These are phyloP conservation scores for Ganoderma lucidum DNA, from an alignment of 1,284 basidiomycete genomes.

Conservation along the genomic window DNA sequence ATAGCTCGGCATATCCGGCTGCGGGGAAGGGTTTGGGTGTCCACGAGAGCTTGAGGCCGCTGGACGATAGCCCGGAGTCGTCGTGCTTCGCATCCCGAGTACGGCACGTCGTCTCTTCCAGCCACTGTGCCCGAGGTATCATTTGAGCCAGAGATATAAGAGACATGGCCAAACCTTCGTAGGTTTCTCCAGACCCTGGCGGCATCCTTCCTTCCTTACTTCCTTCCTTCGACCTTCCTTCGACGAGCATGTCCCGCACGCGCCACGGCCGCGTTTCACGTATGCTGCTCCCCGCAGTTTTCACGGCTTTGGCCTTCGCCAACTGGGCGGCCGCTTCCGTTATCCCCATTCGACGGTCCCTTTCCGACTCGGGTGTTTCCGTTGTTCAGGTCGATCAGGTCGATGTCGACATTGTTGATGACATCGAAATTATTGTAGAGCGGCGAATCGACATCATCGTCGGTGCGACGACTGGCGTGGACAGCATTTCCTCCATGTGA, in stretches of 20 bases:
- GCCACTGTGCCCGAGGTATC: not conserved
- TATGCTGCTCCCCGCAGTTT: slow-evolving; percentile 20
- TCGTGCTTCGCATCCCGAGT: slow-evolving; percentile 20
- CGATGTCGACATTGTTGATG: slow-evolving; percentile 16
- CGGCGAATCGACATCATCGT: slow-evolving; percentile 41
- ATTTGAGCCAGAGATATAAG: slow-evolving; percentile 23
- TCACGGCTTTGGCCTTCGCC: slow-evolving; percentile 20
- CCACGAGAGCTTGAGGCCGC: slow-evolving; percentile 2
- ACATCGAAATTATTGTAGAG: slow-evolving; percentile 39
- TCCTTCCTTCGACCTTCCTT: slow-evolving; percentile 4
- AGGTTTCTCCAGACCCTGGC: slow-evolving; percentile 13
- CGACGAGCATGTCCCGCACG: slow-evolving; percentile 16
- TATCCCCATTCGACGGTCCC: slow-evolving; percentile 13
- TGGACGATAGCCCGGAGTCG: slow-evolving; percentile 22
- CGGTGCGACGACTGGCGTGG: slow-evolving; percentile 34
- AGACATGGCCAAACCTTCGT: slow-evolving; percentile 1
- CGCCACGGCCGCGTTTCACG: slow-evolving; percentile 12
- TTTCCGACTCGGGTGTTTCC: not conserved
- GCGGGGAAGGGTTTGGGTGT: slow-evolving; percentile 22
- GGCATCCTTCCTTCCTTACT: slow-evolving; percentile 9
- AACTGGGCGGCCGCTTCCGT: slow-evolving; percentile 15
- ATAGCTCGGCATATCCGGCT: not conserved
- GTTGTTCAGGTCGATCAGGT: not conserved
- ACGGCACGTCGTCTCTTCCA: slow-evolving; percentile 15
- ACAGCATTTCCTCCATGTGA: slow-evolving; percentile 39